These are phyloP conservation scores for Cucumis sativus DNA, from an alignment of 306 rosid species.

Conservation along the genomic window DNA sequence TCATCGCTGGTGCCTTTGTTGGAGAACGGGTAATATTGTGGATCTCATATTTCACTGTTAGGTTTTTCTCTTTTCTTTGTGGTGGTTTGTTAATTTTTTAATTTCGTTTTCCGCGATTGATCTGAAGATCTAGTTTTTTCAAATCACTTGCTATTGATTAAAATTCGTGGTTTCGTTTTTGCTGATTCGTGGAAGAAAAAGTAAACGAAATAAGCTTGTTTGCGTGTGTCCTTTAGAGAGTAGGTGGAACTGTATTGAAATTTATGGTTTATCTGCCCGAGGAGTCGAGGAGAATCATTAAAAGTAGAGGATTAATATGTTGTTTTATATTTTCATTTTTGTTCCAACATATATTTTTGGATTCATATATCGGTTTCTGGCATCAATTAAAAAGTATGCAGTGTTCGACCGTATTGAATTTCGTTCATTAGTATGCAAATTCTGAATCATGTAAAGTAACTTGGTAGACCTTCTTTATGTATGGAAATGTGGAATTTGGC, in stretches of 20 bases:
- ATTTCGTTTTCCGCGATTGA: constrained; percentile 16
- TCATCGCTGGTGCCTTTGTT: constrained; percentile 87
- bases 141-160: neutral
- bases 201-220: neutral
- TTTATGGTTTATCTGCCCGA: neutral
- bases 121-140: neutral
- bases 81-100: constrained; percentile 67
- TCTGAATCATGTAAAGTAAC: neutral
- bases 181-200: neutral
- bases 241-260: neutral
- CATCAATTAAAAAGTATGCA: neutral
- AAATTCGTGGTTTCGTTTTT: neutral
- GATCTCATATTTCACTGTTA: neutral
- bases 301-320: neutral
- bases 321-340: neutral
- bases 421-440: neutral
- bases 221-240: neutral
- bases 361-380: neutral
- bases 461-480: neutral
- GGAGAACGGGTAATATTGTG: constrained; percentile 67
- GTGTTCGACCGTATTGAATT: neutral
- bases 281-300: neutral
- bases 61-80: constrained; percentile 18
- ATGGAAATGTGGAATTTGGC: neutral
- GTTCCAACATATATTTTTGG: neutral